Conservation (phyloP, 139 green algal genomes). For the Chlamydomonas sphaeroides region DNA sequence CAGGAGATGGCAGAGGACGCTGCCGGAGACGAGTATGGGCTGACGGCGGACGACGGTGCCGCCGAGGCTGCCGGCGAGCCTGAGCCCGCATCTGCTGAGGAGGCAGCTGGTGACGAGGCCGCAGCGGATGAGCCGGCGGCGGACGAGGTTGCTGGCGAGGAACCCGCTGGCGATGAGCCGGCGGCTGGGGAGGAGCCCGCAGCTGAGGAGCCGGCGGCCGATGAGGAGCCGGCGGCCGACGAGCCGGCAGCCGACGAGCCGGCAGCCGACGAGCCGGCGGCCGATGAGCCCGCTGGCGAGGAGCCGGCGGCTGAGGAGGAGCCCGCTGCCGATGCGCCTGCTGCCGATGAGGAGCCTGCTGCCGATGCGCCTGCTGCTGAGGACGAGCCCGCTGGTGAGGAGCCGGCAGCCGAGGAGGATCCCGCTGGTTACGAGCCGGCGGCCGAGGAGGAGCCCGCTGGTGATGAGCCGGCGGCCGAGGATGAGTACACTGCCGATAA, state of each 20-base stretch:
- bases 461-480: background rate
- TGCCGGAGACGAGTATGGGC: too few relatives aligned
- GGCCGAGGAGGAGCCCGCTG: background rate
- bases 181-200: conserved; percentile 11
- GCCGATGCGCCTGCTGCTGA: too few relatives aligned
- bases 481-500: background rate
- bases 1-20: too few relatives aligned
- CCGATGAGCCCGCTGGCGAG: too few relatives aligned
- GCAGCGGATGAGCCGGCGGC: background rate
- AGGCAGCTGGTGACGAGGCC: conserved; percentile 3
- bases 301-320: too few relatives aligned
- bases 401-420: background rate
- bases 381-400: conserved; percentile 5
- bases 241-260: too few relatives aligned
- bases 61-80: background rate
- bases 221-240: too few relatives aligned
- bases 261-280: too few relatives aligned
- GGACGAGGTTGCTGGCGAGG: background rate
- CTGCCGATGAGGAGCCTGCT: too few relatives aligned
- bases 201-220: conserved; percentile 20
- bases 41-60: background rate
- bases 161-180: background rate
- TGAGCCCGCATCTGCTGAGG: background rate
- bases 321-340: too few relatives aligned
- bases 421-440: background rate